Evolutionary conservation across 2,329 filamentous ascomycete species (phyloP), one percentile per base, ranked within the genome.

Genomic region (Cytospora leucostoma): DNA sequence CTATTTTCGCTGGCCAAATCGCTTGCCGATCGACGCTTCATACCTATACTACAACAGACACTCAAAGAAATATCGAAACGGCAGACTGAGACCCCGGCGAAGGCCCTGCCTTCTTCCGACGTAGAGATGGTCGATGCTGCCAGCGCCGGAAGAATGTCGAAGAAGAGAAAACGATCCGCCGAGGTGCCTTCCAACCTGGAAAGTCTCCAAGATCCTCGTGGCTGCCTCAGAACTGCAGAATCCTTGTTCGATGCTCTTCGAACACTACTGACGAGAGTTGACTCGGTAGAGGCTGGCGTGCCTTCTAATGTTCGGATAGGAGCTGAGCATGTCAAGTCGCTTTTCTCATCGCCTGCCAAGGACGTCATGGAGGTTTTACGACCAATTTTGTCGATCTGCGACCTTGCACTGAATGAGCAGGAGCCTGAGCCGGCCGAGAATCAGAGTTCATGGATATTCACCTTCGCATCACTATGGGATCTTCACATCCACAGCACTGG

Each of bases 1-100:
- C 78, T 87, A 0, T 87, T 89, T 53, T 88, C 86, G 12, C 79
- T 91, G 32, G 90, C 91, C 10, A 87, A 87, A 63, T 86, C 90
- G 4, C 80, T 96, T 7, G 87, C 85, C 27, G 88, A 93, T 63
- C 82, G 88, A 62, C 83, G 85, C 53, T 91, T 96, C 59, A 76
- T 90, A 38, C 75, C 77, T 1, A 83, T 92, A 11, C 73, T 96
- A 50, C 85, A 88, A 69, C 83, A 86, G 69, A 85, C 88, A 0
- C 75, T 93, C 55, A 80, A 84, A 55, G 88, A 92, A 32, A 68
- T 84, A 44, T 79, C 80, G 1, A 72, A 70, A 4, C 71, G 76
- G 11, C 68, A 64, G 59, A 67, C 35, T n/a, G 55, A 59, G 17
- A 51, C 11, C 11, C 27, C 65, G 40, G 21, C 37, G 35, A 32